Evolutionary conservation across 768 basidiomycete genomes (phyloP), one percentile per base, ranked within the genome.

Genomic region (Lactarius evosmus): DNA sequence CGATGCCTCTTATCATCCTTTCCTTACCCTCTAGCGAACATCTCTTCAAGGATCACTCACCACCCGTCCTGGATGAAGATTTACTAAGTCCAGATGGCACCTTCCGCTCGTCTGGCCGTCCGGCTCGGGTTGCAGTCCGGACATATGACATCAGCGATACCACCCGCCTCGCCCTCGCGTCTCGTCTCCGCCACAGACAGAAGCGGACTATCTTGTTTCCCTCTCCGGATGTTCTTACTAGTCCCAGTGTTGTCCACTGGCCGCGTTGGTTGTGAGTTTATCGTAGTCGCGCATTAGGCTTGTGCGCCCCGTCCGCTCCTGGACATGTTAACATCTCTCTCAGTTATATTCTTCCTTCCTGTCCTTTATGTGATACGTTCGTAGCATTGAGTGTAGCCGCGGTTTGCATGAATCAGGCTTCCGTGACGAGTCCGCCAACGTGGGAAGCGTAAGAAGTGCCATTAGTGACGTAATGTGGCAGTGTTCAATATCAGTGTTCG

Each of bases 31-130:
- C 63, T 11, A 60, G 17, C 36, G 63, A 60, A 17, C 30, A 60
- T 52, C 38, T 61, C 32, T 17, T 22, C 14, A 54, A 6, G 12
- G 46, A 65, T 1, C 6, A 19, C 7, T 34, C 25, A 19, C 63
- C 14, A 4, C 9, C 49, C 22, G 27, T 29, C 53, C 3, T 52
- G 32, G 32, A 65, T 7, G 59, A 65, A 16, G 27, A 56, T 57
- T 19, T 65, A 4, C 63, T 65, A 22, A 51, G 50, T 32, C 63
- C 63, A 22, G 54, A 65, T 12, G 63, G 63, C 27, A 61, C 63
- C 32, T 65, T 61, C 22, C 59, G 55, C n/a, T 40, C 58, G 17
- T 40, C 63, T 41, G 16, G 46, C 19, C 16, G n/a, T 7, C 52
- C 19, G 2, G 44, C 36, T 50, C 22, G 32, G 49, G 27, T 11